Percentiles rank a stretch among this genome's conserved stretches.
These are phyloP conservation scores for Helicostylum pulchrum DNA, from an alignment of 192 early-diverging fungal genomes.

Conservation along the genomic window DNA sequence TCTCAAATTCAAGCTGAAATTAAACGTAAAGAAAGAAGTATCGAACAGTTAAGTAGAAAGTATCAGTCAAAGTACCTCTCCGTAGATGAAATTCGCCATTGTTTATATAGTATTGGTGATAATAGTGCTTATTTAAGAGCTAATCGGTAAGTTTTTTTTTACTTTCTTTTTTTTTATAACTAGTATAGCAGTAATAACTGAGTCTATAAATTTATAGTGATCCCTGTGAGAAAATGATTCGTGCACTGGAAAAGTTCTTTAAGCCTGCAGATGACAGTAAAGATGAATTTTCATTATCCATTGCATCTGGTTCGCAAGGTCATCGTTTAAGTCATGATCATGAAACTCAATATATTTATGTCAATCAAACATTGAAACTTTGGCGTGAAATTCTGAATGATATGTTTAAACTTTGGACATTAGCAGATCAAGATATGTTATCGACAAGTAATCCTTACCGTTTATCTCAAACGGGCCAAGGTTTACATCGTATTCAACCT, in stretches of 20 bases:
- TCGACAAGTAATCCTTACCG: conserved; percentile 70
- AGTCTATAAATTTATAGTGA: conserved; percentile 59
- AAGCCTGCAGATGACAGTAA: conserved; percentile 55
- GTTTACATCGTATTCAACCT: conserved; percentile 89
- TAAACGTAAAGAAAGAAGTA: conserved; percentile 85
- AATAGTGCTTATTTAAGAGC: conserved; percentile 91
- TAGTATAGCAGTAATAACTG: neutral
- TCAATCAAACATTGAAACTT: conserved; percentile 87
- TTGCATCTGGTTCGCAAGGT: conserved; percentile 75
- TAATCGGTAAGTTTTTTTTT: conserved; percentile 60
- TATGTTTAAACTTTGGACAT: conserved; percentile 95
- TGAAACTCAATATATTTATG: conserved; percentile 89
- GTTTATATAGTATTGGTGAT: conserved; percentile 96
- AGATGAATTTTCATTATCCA: conserved; percentile 69
- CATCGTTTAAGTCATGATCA: conserved; percentile 92
- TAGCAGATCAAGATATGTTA: conserved; percentile 88
- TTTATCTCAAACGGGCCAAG: conserved; percentile 95
- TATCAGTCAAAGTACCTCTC: conserved; percentile 63
- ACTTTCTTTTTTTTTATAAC: no score
- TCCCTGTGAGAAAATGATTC: conserved; percentile 90
- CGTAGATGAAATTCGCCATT: conserved; percentile 71
- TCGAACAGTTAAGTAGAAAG: conserved; percentile 80
- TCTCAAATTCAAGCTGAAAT: conserved; percentile 79
- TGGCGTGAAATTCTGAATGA: conserved; percentile 97
- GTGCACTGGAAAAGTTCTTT: conserved; percentile 74